phyloP scores from a whole-genome alignment of 2,329 filamentous ascomycete species.

The Thermoascus crustaceus region DNA sequence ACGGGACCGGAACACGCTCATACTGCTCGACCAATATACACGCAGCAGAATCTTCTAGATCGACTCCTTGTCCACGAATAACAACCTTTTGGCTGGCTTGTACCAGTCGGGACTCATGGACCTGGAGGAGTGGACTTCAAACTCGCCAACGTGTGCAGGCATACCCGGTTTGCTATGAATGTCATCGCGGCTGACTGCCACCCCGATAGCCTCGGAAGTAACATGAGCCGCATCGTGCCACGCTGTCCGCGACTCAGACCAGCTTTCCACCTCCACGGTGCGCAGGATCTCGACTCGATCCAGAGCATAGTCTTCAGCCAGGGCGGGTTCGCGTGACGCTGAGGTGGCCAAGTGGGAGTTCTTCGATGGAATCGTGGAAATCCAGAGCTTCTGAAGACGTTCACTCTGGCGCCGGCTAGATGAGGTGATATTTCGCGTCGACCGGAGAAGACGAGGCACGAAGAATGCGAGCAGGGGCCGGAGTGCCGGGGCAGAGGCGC shows the following conservation, averaged over 20 bases:
- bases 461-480: conserved; percentile 27
- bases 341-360: conserved; percentile 11
- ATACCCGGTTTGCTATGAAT: conserved; percentile 14
- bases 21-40: too few relatives aligned
- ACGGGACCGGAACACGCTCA: too few relatives aligned
- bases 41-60: too few relatives aligned
- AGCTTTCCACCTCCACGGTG: conserved; percentile 29
- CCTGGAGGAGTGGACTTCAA: neutral
- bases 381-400: conserved; percentile 15
- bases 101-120: too few relatives aligned
- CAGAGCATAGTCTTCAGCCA: conserved; percentile 6
- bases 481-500: conserved; percentile 29
- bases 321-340: conserved; percentile 12
- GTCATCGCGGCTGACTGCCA: conserved; percentile 8
- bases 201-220: conserved; percentile 10
- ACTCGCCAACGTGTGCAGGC: neutral
- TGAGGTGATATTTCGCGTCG: conserved; percentile 15
- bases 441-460: conserved; percentile 23
- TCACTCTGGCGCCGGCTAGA: conserved; percentile 12
- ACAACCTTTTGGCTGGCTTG: too few relatives aligned
- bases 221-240: conserved; percentile 11
- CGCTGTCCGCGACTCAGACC: conserved; percentile 17
- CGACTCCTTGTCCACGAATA: too few relatives aligned
- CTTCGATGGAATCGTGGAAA: conserved; percentile 16
- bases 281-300: conserved; percentile 24